Evolutionary conservation across 139 green algal genomes (phyloP), one percentile per base, ranked within the genome.

Genomic region (Picochlorum sp.): DNA sequence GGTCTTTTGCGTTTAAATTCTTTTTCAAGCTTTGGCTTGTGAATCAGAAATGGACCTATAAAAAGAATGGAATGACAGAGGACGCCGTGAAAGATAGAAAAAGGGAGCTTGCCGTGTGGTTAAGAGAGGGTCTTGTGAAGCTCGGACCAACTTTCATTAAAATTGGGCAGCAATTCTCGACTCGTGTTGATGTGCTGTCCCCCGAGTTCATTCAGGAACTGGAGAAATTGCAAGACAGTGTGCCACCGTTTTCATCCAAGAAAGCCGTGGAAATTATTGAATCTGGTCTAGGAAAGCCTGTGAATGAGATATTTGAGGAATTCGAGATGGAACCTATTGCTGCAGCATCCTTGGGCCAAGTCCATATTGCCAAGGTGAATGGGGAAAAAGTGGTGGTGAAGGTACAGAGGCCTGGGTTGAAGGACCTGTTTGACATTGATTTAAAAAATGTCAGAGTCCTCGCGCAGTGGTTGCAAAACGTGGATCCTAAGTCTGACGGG

Each of bases 401-500:
- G 55, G 73, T 92, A 7, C 85, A 92, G 74, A 66, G 84, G 31
- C 84, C 85, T 4, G 87, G 82, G 0, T 77, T 92, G 33, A 78
- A 83, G 58, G 60, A 77, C 53, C 66, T 92, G 36, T 92, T 77
- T 51, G 77, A 82, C 57, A 80, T 98, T 57, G 91, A 97, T 73
- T 77, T 96, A 28, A 75, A 75, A 30, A 75, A 75, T 55, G 47
- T 99, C 20, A 75, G 86, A 10, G 66, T 90, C 16, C 69, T 97
- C 55, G 85, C 90, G 24, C 62, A 94, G 76, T 80, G 73, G 66
- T 65, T 82, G 53, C 75, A 82, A 60, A 61, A 67, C 30, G 45
- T 76, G 29, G 93, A 99, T 78, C 90, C 92, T 58, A 98, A 97
- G 78, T 91, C 80, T 3, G 93, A 99, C 69, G 93, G 93, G 41